Base-by-base conservation (phyloP, 2,329 filamentous ascomycete species). In the Whalleya microplaca region DNA sequence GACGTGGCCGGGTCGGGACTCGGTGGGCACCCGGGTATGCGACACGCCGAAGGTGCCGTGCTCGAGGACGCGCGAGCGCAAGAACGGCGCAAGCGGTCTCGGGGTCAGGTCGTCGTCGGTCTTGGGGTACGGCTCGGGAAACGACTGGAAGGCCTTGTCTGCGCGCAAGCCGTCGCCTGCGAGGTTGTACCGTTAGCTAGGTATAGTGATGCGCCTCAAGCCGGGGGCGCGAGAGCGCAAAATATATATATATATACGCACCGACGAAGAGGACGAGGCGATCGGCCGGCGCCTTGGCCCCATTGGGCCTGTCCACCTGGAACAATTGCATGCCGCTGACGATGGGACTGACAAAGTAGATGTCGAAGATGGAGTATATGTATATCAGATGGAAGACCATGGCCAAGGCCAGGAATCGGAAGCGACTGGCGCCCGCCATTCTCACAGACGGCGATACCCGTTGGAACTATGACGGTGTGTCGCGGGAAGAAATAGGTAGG, bases 271-370 rank as follows among this genome's bases (percentile, higher is more conserved):
- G 84, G 47, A 99, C 90, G 55, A 99, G 82, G 61, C 95, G 86
- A 74, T 95, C 91, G 4, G 96, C 94, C 1, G 95, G 95, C 20
- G 93, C 84, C 73, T 88, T 86, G 48, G 74, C 73, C 49, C 77
- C 76, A 42, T 75, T 66, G 41, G 83, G 77, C 53, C 87, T 81
- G 57, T 92, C 84, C 40, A 96, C 80, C 45, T 80, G 77, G 75
- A 92, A 93, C 58, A 92, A 84, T 69, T 84, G 86, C 95, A 99
- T 99, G 71, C 95, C 95, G 78, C 89, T 90, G 52, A 98, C 95
- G 66, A 99, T 95, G 20, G 95, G 95, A 72, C 92, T 97, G 71
- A 97, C 92, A 72, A 99, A 99, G 77, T 99, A 98, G 63, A 98
- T 95, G 74, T 97, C 93, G 77, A 99, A 99, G 69, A 98, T 98